phyloP scores from a whole-genome alignment of 164 flowering plant species.

The Annona cherimola region DNA sequence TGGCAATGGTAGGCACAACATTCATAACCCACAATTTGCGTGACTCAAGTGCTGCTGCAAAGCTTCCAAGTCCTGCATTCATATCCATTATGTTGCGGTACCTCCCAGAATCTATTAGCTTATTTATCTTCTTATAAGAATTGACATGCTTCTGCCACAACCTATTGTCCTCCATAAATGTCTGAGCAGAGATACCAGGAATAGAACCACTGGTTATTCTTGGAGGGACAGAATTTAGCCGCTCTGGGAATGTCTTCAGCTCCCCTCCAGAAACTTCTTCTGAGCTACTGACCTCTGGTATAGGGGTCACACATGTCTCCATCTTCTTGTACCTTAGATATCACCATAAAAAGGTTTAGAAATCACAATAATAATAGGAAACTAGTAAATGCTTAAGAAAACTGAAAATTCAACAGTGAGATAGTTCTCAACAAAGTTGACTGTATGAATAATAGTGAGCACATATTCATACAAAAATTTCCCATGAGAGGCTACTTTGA shows the following conservation, averaged over 20 bases:
- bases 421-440: too few relatives aligned
- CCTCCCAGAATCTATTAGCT: conserved; percentile 68
- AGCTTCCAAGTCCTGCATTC: conserved; percentile 93
- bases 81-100: conserved; percentile 94
- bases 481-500: too few relatives aligned
- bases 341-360: not conserved
- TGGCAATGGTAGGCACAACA: conserved; percentile 87
- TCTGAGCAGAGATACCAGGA: conserved; percentile 65
- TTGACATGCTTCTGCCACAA: conserved; percentile 82
- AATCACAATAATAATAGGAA: not conserved
- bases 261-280: conserved; percentile 59
- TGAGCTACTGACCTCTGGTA: conserved; percentile 39
- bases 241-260: conserved; percentile 63
- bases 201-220: conserved; percentile 71
- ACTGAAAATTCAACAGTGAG: too few relatives aligned
- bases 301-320: conserved; percentile 74
- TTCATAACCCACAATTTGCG: conserved; percentile 89
- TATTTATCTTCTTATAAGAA: conserved; percentile 66
- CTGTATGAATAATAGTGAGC: too few relatives aligned
- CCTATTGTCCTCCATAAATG: conserved; percentile 64
- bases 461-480: too few relatives aligned
- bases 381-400: not conserved
- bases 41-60: conserved; percentile 77
- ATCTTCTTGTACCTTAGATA: conserved; percentile 78
- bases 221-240: conserved; percentile 79